These are phyloP conservation scores for Opeltia flavorubescens DNA, from an alignment of 495 filamentous ascomycete species.

Conservation along the genomic window DNA sequence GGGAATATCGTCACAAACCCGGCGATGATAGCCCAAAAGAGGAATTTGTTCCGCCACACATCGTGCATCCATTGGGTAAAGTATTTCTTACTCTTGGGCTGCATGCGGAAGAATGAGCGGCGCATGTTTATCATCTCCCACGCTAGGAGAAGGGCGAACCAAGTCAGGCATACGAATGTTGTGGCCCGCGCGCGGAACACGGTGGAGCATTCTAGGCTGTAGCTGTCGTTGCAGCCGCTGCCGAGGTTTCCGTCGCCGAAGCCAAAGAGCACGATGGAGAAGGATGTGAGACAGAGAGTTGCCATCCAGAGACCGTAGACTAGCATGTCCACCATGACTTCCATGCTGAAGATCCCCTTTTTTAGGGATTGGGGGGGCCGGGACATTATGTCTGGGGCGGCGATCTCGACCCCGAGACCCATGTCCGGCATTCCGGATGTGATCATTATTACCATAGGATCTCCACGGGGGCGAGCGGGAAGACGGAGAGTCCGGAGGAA, in stretches of 20 bases:
- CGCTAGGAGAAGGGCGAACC: conserved; percentile 59
- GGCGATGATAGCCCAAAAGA: conserved; percentile 53
- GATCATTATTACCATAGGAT: conserved; percentile 69
- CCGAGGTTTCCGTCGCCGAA: conserved; percentile 55
- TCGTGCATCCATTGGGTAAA: conserved; percentile 45
- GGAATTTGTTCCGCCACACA: conserved; percentile 57
- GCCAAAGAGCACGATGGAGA: conserved; percentile 49
- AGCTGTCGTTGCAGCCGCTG: conserved; percentile 44
- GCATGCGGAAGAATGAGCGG: conserved; percentile 54
- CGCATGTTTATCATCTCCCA: conserved; percentile 62
- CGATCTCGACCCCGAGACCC: conserved; percentile 58
- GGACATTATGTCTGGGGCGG: conserved; percentile 50
- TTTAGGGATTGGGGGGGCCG: conserved; percentile 51
- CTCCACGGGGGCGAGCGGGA: conserved; percentile 57
- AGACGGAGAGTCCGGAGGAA: conserved; percentile 44
- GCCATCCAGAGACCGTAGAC: conserved; percentile 62
- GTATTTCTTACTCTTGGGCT: conserved; percentile 35
- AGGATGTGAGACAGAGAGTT: conserved; percentile 48
- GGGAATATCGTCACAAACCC: conserved; percentile 62
- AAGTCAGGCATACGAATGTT: conserved; percentile 58
- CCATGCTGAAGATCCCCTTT: conserved; percentile 53
- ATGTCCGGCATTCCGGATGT: conserved; percentile 62
- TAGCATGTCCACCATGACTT: conserved; percentile 53
- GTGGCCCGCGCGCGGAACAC: conserved; percentile 62
- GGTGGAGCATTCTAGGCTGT: conserved; percentile 40